Evolutionary conservation across 441 rosid species (phyloP).

Genomic region (Manihot esculenta): DNA sequence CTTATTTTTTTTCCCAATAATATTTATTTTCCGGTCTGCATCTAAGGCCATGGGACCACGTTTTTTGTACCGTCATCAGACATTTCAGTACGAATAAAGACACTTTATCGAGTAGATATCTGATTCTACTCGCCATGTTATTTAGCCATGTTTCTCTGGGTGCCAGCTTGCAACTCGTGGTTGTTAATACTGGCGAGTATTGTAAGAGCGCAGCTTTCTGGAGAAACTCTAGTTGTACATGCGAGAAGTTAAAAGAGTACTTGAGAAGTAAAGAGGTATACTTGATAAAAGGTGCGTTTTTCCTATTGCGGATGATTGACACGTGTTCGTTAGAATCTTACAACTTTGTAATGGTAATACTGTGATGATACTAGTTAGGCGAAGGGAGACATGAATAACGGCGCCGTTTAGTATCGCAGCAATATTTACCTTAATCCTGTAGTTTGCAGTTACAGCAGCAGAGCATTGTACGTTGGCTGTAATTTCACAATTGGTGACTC

Average conservation of each 20-base stretch:
- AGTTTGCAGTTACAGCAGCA: neutral
- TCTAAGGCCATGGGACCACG: neutral
- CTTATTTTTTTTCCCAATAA: neutral
- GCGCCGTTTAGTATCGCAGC: neutral
- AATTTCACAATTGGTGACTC: neutral
- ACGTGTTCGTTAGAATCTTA: conserved; percentile 1
- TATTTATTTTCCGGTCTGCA: neutral
- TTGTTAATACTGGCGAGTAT: neutral
- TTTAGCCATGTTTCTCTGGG: neutral
- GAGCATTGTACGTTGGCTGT: neutral
- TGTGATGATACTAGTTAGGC: neutral
- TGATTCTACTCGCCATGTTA: neutral
- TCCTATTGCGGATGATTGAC: neutral
- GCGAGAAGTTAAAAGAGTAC: neutral
- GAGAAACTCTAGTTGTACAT: neutral
- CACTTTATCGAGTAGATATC: neutral
- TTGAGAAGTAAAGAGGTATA: too few relatives aligned
- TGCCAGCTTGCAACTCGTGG: neutral
- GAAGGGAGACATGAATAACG: neutral
- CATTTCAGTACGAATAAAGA: neutral
- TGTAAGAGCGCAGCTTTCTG: too few relatives aligned
- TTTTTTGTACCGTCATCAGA: neutral
- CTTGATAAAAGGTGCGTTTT: too few relatives aligned
- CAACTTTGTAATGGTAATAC: neutral
- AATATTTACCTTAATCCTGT: neutral